Base-by-base conservation (phyloP, 345 rosid species). In the Brassica juncea region DNA sequence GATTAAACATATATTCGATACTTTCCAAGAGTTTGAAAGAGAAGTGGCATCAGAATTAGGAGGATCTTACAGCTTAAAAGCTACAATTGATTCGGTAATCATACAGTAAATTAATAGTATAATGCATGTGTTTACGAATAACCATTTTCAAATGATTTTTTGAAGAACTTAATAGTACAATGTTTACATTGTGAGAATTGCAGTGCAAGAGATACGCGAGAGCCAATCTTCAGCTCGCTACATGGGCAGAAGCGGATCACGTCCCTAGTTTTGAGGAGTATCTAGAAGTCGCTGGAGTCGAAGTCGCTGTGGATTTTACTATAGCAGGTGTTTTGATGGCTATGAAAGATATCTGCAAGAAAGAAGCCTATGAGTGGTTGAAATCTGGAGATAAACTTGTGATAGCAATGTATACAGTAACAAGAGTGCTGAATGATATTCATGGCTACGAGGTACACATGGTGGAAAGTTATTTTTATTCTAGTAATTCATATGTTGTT, bases 1-100 rank as follows among this genome's bases (percentile, higher is more conserved):
- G 49, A 37, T n/a, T 31, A 64, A 64, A 47, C 49, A 47, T 49
- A 4, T 64, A 31, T 30, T 64, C 4, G n/a, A 3, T 1, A 31
- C 70, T 0, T 64, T 74, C 37, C 58, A 74, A 74, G 77, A 74
- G 70, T 19, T 74, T 74, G 77, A 74, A 74, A 44, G 39, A 62
- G 70, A 74, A 63, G 6, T 74, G 34, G 49, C 8, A 31, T 42
- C 62, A 16, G 77, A 42, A 10, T 42, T 10, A 42, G 49, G 49
- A 42, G 49, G 49, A 42, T 42, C 49, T 10, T 42, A 42, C 49
- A 42, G 23, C 34, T 5, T 74, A 8, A 3, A 74, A 47, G 62
- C 61, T 49, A 74, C 62, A 7, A 44, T 47, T 3, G 77, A 73
- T 7, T 37, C 32, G 2, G 64, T 74, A 4, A 52, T 21, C 19